Evolutionary conservation across 2,329 filamentous ascomycete species (phyloP).

Genomic region (Colletotrichum sp.): DNA sequence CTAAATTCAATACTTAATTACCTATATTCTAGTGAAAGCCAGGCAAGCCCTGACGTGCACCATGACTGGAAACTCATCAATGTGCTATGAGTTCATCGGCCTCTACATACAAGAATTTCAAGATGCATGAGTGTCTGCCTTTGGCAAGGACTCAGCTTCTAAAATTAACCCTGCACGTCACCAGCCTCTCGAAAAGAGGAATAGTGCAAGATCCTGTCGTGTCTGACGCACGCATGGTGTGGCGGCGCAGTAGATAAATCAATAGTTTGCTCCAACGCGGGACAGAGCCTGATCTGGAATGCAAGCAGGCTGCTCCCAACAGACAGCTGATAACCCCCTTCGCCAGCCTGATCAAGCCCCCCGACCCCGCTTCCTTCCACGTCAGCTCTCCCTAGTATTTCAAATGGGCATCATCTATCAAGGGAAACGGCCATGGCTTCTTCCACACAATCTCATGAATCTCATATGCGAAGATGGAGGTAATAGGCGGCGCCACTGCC

Average conservation of each 20-base stretch:
- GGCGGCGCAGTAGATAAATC: background rate
- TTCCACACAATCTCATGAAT: background rate
- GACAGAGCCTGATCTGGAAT: background rate
- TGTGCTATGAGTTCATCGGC: too few species aligned
- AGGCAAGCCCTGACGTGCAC: too few species aligned
- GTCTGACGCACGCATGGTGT: background rate
- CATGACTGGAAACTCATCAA: too few species aligned
- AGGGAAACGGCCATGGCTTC: rapidly evolving
- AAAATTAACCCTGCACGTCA: background rate
- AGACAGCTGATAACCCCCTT: background rate
- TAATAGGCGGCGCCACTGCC: background rate
- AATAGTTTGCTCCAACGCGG: background rate
- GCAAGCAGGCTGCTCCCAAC: background rate
- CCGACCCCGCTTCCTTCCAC: background rate
- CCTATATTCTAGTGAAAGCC: too few species aligned
- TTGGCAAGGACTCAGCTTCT: too few species aligned
- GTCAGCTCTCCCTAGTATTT: background rate
- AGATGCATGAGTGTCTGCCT: too few species aligned
- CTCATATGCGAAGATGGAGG: background rate
- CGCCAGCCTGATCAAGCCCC: background rate
- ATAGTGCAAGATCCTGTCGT: background rate
- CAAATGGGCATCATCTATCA: background rate
- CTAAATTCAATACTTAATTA: too few species aligned
- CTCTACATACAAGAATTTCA: too few species aligned
- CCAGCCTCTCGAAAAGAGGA: background rate